Evolutionary conservation across 2,329 filamentous ascomycete genomes (phyloP).

Genomic region (Monosporascus ibericus): DNA sequence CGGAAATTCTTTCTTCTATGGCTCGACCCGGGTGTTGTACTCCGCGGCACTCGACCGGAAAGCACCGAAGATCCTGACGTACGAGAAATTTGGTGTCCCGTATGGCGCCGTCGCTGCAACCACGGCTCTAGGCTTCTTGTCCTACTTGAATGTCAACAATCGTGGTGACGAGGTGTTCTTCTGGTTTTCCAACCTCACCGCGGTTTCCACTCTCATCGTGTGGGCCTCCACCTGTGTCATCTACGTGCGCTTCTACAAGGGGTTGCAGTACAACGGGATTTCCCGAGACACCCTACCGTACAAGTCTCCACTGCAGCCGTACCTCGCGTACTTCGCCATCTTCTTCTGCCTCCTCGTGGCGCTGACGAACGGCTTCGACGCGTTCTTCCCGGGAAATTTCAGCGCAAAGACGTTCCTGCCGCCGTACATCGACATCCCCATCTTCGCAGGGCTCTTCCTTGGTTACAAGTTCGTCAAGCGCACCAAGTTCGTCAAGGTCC

Average conservation of each 20-base stretch:
- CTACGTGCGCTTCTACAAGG: conserved; percentile 64
- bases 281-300: conserved; percentile 59
- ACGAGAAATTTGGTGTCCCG: conserved; percentile 53
- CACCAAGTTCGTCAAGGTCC: conserved; percentile 39
- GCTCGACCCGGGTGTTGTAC: conserved; percentile 26
- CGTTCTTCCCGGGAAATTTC: conserved; percentile 55
- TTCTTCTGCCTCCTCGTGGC: conserved; percentile 58
- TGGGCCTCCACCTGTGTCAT: conserved; percentile 63
- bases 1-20: conserved; percentile 27
- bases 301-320: conserved; percentile 61
- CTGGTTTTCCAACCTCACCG: conserved; percentile 48
- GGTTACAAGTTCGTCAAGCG: conserved; percentile 63
- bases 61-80: conserved; percentile 44
- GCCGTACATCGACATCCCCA: conserved; percentile 61
- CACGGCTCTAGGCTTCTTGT: conserved; percentile 54
- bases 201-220: conserved; percentile 64
- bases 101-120: conserved; percentile 52
- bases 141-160: conserved; percentile 56
- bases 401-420: conserved; percentile 53
- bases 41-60: conserved; percentile 47
- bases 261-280: conserved; percentile 58
- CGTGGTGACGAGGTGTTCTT: conserved; percentile 35
- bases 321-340: conserved; percentile 58
- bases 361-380: conserved; percentile 66
- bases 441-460: conserved; percentile 58